phyloP scores from a whole-genome alignment of 306 rosid species.

The Pyrus betulifolia region DNA sequence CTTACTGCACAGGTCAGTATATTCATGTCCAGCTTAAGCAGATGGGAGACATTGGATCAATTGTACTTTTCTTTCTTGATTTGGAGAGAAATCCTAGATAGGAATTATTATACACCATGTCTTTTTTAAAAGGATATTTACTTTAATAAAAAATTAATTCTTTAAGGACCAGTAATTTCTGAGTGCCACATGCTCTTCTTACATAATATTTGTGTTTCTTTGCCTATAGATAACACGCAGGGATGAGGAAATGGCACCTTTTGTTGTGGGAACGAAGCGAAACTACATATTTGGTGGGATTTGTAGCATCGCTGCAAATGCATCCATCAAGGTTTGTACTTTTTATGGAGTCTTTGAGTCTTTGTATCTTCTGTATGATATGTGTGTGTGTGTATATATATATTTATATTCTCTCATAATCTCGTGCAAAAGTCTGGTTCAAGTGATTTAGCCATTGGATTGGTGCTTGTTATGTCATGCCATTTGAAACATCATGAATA shows the following conservation, averaged over 20 bases:
- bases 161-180: neutral
- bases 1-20: conserved; percentile 79
- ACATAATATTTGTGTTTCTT: conserved; percentile 22
- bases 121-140: neutral
- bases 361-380: neutral
- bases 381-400: too few species aligned
- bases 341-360: neutral
- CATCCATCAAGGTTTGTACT: conserved; percentile 60
- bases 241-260: conserved; percentile 97
- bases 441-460: neutral
- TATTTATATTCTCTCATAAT: neutral
- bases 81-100: neutral
- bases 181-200: conserved; percentile 1
- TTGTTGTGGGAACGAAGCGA: conserved; percentile 64
- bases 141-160: neutral
- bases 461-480: neutral
- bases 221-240: conserved; percentile 76
- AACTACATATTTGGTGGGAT: conserved; percentile 97
- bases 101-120: neutral
- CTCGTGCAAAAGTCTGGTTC: neutral
- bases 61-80: neutral
- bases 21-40: neutral
- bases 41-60: neutral
- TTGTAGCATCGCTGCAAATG: conserved; percentile 76
- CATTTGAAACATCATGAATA: neutral